Conservation (phyloP, 202 grass and related monocot genomes). For the Hordeum pubiflorum region DNA sequence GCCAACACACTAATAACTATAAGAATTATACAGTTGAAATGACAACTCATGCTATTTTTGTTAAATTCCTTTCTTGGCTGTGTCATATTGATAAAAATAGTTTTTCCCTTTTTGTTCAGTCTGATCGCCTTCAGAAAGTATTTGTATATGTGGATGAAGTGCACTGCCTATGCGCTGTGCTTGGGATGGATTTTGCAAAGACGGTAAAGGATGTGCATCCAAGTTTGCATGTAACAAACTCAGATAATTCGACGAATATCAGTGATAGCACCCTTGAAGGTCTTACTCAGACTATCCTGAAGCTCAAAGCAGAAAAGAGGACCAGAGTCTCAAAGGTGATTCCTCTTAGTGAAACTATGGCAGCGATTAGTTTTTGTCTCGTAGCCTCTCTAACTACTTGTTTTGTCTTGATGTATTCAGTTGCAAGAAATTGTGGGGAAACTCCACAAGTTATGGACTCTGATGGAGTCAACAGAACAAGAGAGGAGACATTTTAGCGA, state of each 20-base stretch:
- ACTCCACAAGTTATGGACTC: conserved; percentile 70
- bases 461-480: conserved; percentile 86
- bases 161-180: conserved; percentile 57
- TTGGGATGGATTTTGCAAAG: conserved; percentile 73
- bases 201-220: conserved; percentile 69
- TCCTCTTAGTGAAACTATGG: not conserved
- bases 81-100: not conserved
- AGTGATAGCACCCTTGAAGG: conserved; percentile 73
- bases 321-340: conserved; percentile 60
- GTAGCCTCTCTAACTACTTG: conserved; percentile 14
- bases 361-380: not conserved
- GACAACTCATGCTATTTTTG: not conserved
- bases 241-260: conserved; percentile 63
- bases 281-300: conserved; percentile 66
- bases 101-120: conserved; percentile 40
- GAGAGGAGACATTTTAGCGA: conserved; percentile 50
- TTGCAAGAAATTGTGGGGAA: conserved; percentile 54
- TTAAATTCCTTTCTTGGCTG: not conserved
- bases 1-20: not conserved
- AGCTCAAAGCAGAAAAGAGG: conserved; percentile 64
- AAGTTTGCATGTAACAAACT: conserved; percentile 56
- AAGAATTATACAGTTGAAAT: not conserved
- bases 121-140: conserved; percentile 75
- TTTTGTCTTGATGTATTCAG: conserved; percentile 32
- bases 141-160: conserved; percentile 77